Conservation (phyloP, 179 eudicot species). For the Patellifolia procumbens region DNA sequence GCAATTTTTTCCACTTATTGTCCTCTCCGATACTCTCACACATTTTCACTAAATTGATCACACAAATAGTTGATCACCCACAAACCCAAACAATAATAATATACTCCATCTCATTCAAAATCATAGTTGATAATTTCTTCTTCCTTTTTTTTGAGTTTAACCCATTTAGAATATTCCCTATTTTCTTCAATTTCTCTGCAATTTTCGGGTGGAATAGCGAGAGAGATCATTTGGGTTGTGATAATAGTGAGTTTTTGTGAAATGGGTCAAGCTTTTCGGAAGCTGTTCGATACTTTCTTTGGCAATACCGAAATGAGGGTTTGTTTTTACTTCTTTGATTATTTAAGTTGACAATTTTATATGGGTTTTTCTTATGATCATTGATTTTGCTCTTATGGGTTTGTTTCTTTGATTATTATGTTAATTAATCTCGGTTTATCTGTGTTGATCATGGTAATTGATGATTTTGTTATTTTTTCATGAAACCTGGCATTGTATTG, state of each 20-base stretch:
- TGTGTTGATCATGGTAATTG: not conserved
- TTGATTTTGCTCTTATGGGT: not conserved
- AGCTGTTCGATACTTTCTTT: conserved; percentile 89
- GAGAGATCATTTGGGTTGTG: not conserved
- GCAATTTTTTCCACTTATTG: not conserved
- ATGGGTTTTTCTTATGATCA: not conserved
- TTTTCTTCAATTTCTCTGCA: not conserved
- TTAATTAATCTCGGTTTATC: not conserved
- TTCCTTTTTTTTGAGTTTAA: not conserved
- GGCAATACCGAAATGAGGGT: conserved; percentile 96
- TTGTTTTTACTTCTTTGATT: not conserved
- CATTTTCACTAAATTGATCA: not conserved
- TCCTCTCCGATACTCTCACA: not conserved
- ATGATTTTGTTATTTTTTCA: not conserved
- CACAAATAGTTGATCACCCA: not conserved
- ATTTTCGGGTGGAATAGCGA: not conserved
- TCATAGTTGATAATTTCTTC: conserved; percentile 7
- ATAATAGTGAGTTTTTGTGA: not conserved
- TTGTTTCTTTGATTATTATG: not conserved
- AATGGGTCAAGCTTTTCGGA: conserved; percentile 97
- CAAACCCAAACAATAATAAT: not conserved
- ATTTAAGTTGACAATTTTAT: not conserved
- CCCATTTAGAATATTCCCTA: not conserved
- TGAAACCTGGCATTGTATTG: not conserved
- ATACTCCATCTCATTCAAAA: not conserved